phyloP scores from a whole-genome alignment of 1,139 yeast species.

The Geotrichum histeridarum region DNA sequence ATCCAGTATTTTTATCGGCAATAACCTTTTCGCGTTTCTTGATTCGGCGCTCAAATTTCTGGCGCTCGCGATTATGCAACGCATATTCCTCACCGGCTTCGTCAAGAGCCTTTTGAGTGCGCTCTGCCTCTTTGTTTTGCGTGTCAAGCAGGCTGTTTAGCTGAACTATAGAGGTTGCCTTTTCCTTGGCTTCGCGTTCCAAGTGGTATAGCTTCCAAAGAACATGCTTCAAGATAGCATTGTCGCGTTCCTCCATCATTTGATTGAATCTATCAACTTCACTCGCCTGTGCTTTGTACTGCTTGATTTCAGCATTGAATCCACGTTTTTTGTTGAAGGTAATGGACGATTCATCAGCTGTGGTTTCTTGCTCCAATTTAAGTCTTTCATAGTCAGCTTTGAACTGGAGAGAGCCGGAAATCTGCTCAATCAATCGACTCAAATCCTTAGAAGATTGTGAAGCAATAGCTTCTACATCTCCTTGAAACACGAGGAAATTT shows the following conservation, averaged over 20 bases:
- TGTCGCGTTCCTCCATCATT: conserved; percentile 45
- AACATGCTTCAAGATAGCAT: conserved; percentile 47
- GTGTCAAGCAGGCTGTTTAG: conserved; percentile 21
- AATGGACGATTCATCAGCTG: conserved; percentile 60
- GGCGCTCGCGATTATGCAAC: conserved; percentile 43
- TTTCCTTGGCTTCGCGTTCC: conserved; percentile 29
- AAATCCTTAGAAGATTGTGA: conserved; percentile 77
- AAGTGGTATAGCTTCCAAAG: conserved; percentile 67
- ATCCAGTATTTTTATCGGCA: conserved; percentile 45
- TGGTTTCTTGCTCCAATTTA: conserved; percentile 51
- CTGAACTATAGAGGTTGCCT: conserved; percentile 11
- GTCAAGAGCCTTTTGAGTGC: conserved; percentile 17
- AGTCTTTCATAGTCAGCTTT: conserved; percentile 63
- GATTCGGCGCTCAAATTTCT: conserved; percentile 43
- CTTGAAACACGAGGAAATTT: conserved; percentile 91
- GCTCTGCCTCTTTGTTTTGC: conserved; percentile 27
- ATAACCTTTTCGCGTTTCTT: conserved; percentile 41
- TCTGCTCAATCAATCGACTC: conserved; percentile 68
- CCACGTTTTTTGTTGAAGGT: conserved; percentile 70
- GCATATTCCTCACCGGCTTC: conserved; percentile 36
- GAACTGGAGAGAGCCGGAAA: conserved; percentile 74
- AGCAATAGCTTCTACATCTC: conserved; percentile 93
- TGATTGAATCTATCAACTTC: conserved; percentile 68
- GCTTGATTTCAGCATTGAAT: conserved; percentile 69
- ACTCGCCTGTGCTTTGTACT: conserved; percentile 67